These are phyloP conservation scores for Fusarium sp. DNA, from an alignment of 2,329 filamentous ascomycete species.

Conservation along the genomic window DNA sequence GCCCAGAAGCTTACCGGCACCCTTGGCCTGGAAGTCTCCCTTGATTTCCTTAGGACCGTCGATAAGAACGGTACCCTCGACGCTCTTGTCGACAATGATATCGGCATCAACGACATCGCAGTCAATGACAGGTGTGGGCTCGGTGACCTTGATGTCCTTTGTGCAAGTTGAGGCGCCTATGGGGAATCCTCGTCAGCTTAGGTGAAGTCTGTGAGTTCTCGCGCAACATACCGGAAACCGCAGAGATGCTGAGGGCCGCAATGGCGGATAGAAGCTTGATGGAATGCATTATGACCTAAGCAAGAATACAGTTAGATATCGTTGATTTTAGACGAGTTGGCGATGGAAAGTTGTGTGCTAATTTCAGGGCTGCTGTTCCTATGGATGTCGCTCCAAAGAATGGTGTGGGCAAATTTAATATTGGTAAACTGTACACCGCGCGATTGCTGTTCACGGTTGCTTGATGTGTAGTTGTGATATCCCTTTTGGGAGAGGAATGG, in stretches of 20 bases:
- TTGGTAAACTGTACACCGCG: slow-evolving; percentile 10
- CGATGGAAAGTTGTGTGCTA: not conserved
- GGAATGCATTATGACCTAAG: slow-evolving; percentile 61
- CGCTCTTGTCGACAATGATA: slow-evolving; percentile 71
- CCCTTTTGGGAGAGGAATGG: slow-evolving; percentile 6
- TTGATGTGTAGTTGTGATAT: slow-evolving; percentile 7
- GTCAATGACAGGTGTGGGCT: slow-evolving; percentile 70
- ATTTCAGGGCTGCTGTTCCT: slow-evolving; percentile 20
- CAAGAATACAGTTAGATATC: slow-evolving; percentile 36
- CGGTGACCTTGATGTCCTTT: slow-evolving; percentile 72
- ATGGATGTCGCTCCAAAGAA: slow-evolving; percentile 30
- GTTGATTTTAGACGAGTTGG: not conserved
- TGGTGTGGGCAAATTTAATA: slow-evolving; percentile 25
- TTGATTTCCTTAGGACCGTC: slow-evolving; percentile 69
- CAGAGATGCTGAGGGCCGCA: slow-evolving; percentile 57
- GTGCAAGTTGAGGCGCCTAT: slow-evolving; percentile 56
- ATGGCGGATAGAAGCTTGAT: slow-evolving; percentile 61
- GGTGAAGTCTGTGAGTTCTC: not conserved
- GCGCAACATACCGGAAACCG: slow-evolving; percentile 59
- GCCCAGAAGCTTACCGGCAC: slow-evolving; percentile 68
- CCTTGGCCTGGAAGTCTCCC: slow-evolving; percentile 73
- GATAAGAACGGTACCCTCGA: slow-evolving; percentile 71
- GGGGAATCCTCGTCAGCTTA: slow-evolving; percentile 11
- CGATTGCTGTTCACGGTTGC: not conserved
- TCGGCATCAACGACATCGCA: slow-evolving; percentile 79